Conservation (phyloP, 2,329 filamentous ascomycete genomes). For the Arthroderma uncinatum region DNA sequence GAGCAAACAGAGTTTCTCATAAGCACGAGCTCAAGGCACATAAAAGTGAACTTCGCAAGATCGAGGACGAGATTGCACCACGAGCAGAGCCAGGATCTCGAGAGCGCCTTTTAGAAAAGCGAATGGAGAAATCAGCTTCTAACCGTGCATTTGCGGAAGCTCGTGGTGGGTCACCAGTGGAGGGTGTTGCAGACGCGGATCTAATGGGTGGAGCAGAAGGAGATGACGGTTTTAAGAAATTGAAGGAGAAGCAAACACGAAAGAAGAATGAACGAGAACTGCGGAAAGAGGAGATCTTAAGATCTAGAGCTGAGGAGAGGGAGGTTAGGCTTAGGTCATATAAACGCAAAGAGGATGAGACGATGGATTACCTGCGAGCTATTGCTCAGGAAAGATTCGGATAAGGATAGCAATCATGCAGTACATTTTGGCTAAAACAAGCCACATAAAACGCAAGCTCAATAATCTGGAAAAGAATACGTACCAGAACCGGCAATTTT, state of each 20-base stretch:
- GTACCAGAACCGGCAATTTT: background rate
- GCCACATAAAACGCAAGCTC: background rate
- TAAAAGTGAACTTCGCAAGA: conserved; percentile 23
- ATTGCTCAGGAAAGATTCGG: conserved; percentile 73
- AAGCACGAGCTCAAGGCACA: conserved; percentile 49
- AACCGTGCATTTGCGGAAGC: conserved; percentile 57
- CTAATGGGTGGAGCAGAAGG: conserved; percentile 59
- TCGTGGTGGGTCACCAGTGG: conserved; percentile 52
- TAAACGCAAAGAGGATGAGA: conserved; percentile 67
- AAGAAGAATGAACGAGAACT: conserved; percentile 79
- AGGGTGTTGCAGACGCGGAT: conserved; percentile 60
- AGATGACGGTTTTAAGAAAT: conserved; percentile 53
- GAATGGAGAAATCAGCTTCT: conserved; percentile 57
- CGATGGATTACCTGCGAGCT: conserved; percentile 67
- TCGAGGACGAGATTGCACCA: conserved; percentile 63
- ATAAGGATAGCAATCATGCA: conserved; percentile 20
- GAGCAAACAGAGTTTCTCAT: conserved; percentile 53
- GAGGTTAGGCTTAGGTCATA: conserved; percentile 63
- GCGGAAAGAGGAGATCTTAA: conserved; percentile 64
- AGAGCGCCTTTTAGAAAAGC: conserved; percentile 81
- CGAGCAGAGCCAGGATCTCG: conserved; percentile 72
- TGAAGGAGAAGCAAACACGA: conserved; percentile 53
- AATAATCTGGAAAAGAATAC: too few relatives aligned
- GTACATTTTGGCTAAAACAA: background rate
- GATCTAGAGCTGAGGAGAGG: conserved; percentile 65